Evolutionary conservation across 495 filamentous ascomycete species (phyloP).

Genomic region (Pseudevernia furfuracea): DNA sequence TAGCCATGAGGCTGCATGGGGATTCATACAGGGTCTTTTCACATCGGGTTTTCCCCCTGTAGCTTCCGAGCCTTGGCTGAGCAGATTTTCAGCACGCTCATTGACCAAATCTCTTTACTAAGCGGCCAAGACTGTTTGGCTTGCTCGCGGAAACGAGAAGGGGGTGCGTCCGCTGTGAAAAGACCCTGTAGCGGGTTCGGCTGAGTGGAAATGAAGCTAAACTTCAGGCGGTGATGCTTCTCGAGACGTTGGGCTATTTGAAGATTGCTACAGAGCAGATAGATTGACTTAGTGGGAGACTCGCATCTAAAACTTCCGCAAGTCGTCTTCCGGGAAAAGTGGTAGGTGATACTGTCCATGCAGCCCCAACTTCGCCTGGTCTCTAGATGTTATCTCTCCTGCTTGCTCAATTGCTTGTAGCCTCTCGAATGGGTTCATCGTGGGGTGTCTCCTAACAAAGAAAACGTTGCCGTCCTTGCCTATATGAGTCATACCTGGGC

Average conservation of each 20-base stretch:
- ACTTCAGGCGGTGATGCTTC: neutral
- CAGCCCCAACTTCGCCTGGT: constrained; percentile 5
- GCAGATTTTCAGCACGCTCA: no score
- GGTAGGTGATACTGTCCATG: neutral
- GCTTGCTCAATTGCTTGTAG: neutral
- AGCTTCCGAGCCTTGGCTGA: no score
- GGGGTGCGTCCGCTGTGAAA: no score
- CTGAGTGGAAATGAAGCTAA: neutral
- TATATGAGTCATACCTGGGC: neutral
- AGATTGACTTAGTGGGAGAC: neutral
- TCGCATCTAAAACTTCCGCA: neutral
- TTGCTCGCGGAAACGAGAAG: no score
- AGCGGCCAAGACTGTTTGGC: no score
- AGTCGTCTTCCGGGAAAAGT: neutral
- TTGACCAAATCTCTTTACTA: no score
- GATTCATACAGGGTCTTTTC: no score
- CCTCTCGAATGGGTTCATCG: neutral
- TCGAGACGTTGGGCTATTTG: neutral
- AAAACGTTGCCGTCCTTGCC: neutral
- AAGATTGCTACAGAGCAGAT: neutral
- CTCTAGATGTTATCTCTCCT: neutral
- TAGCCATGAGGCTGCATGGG: neutral
- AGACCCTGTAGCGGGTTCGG: neutral
- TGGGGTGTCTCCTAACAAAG: neutral
- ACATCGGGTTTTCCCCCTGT: no score